These are phyloP conservation scores for Moesziomyces aphidis DNA, from an alignment of 1,284 basidiomycete species.

Conservation along the genomic window DNA sequence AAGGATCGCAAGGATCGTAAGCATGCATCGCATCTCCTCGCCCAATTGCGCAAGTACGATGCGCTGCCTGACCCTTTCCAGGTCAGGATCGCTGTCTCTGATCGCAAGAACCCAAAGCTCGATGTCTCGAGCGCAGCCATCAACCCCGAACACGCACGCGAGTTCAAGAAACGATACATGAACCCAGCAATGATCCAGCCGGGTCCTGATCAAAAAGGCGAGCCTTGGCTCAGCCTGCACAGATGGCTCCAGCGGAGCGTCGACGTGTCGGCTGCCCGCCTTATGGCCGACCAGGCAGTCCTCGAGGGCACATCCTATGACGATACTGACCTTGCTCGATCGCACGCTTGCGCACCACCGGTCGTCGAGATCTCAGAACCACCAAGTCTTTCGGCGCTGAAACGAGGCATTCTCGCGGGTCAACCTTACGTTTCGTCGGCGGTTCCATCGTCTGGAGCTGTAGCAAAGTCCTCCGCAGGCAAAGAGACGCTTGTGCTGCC, in stretches of 20 bases:
- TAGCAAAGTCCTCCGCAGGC: background rate
- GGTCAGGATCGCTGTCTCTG: constrained; percentile 11
- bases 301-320: constrained; percentile 10
- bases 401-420: constrained; percentile 5
- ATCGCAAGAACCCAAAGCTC: constrained; percentile 4
- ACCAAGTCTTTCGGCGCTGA: constrained; percentile 6
- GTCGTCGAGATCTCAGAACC: constrained; percentile 5
- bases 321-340: constrained; percentile 1
- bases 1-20: background rate
- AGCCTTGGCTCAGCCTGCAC: constrained; percentile 21
- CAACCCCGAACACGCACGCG: background rate
- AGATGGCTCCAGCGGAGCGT: constrained; percentile 4
- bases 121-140: background rate
- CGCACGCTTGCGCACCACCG: background rate
- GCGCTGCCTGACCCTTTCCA: background rate
- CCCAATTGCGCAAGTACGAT: constrained; percentile 7
- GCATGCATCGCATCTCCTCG: constrained; percentile 2
- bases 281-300: constrained; percentile 13
- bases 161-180: constrained; percentile 6
- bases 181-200: constrained; percentile 10
- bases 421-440: constrained; percentile 3
- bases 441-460: background rate
- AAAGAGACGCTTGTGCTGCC: background rate
- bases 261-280: background rate
- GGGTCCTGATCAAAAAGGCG: constrained; percentile 10